A percentile compares a stretch with the other conserved stretches of the same genome.
Conservation (phyloP, 2,329 filamentous ascomycete genomes). For the Aspergillus viridinutans region DNA sequence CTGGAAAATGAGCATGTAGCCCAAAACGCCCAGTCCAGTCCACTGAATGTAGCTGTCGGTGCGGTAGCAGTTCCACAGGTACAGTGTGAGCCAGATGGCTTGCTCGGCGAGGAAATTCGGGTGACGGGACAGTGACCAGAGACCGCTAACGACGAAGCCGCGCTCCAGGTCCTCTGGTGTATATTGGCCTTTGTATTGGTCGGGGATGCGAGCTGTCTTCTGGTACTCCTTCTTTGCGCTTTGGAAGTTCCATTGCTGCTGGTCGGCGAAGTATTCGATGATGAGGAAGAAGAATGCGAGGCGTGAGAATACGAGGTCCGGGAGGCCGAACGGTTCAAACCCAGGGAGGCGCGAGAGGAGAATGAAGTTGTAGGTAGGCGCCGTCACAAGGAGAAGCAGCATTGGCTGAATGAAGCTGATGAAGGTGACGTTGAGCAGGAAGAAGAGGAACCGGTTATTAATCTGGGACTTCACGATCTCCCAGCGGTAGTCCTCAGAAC, state of each 20-base stretch:
- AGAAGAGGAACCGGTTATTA: conserved; percentile 70
- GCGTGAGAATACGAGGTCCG: conserved; percentile 57
- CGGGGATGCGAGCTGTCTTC: conserved; percentile 65
- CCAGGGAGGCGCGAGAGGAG: conserved; percentile 63
- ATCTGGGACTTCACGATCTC: conserved; percentile 65
- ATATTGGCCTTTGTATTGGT: conserved; percentile 48
- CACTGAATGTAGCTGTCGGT: conserved; percentile 72
- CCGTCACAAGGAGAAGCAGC: conserved; percentile 72
- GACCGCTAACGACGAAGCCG: conserved; percentile 77
- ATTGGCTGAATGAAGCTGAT: conserved; percentile 81
- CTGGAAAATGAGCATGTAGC: conserved; percentile 78
- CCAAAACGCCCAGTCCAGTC: conserved; percentile 65
- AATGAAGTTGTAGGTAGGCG: conserved; percentile 79
- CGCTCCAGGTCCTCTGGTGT: conserved; percentile 75
- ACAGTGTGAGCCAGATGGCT: conserved; percentile 79
- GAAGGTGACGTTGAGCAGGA: conserved; percentile 83
- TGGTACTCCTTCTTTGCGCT: conserved; percentile 73
- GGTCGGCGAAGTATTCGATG: conserved; percentile 77
- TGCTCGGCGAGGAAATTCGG: conserved; percentile 96
- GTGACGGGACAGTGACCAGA: conserved; percentile 86
- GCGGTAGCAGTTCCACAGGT: conserved; percentile 79
- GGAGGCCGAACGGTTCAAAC: conserved; percentile 50
- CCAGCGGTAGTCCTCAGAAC: conserved; percentile 96
- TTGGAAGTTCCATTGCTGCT: conserved; percentile 91
- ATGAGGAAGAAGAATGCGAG: conserved; percentile 55